Percentiles rank a stretch among this genome's conserved stretches.
Conservation (phyloP, 495 filamentous ascomycete genomes). For the Aspergillus diversus region DNA sequence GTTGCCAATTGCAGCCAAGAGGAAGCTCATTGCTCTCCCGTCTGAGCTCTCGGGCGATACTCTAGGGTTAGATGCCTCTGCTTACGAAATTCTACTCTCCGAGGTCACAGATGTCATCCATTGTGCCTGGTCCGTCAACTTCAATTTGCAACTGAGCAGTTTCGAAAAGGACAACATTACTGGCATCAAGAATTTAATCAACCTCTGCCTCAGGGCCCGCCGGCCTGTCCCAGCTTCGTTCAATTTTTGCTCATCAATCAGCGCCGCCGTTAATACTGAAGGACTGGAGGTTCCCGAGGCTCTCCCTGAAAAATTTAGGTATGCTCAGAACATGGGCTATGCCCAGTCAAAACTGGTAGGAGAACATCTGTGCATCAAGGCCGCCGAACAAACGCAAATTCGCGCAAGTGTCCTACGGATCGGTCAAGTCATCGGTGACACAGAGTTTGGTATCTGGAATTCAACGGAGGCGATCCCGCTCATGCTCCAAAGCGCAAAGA, state of each 20-base stretch:
- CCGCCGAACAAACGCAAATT: conserved; percentile 37
- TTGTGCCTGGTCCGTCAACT: conserved; percentile 75
- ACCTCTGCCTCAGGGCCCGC: conserved; percentile 49
- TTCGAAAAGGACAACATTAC: conserved; percentile 61
- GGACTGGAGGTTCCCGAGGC: conserved; percentile 47
- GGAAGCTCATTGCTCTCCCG: conserved; percentile 46
- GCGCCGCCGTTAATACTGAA: conserved; percentile 44
- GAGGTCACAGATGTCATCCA: conserved; percentile 59
- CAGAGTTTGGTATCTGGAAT: conserved; percentile 61
- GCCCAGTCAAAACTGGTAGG: conserved; percentile 66
- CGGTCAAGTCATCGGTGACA: conserved; percentile 63
- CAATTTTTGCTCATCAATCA: conserved; percentile 65
- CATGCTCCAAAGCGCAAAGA: conserved; percentile 52
- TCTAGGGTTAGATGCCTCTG: conserved; percentile 47
- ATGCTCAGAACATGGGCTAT: conserved; percentile 61
- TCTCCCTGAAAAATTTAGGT: conserved; percentile 47
- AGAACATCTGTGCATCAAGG: conserved; percentile 51
- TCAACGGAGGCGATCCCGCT: conserved; percentile 64
- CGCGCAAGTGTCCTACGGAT: conserved; percentile 51
- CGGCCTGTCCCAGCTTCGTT: conserved; percentile 41
- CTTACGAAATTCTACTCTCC: conserved; percentile 41
- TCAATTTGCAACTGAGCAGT: conserved; percentile 61
- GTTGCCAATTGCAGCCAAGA: conserved; percentile 22
- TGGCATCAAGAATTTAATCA: conserved; percentile 57
- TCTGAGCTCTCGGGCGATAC: conserved; percentile 39